Percentiles rank a stretch among this genome's conserved stretches.
Evolutionary conservation across 2,329 filamentous ascomycete species (phyloP).

Genomic region (Penicillium sp.): DNA sequence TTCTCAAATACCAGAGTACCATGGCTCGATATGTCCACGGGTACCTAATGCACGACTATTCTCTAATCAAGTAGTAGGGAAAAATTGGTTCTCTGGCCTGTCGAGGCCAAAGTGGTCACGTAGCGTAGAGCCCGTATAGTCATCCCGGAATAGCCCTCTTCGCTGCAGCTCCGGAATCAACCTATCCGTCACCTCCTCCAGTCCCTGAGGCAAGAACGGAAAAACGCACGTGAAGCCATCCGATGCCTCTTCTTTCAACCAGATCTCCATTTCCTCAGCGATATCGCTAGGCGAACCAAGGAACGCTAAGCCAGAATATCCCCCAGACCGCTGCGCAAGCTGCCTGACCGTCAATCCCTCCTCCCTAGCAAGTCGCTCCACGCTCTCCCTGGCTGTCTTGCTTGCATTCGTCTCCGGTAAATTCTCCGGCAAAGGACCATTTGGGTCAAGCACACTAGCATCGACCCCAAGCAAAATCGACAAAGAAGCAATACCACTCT

Average conservation of each 20-base stretch:
- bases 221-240: slow-evolving; percentile 56
- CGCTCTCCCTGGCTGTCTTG: slow-evolving; percentile 49
- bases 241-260: slow-evolving; percentile 50
- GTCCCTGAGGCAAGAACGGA: slow-evolving; percentile 52
- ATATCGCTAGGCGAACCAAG: slow-evolving; percentile 52
- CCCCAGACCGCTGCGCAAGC: slow-evolving; percentile 53
- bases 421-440: slow-evolving; percentile 50
- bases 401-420: slow-evolving; percentile 57
- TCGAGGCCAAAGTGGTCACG: slow-evolving; percentile 57
- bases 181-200: slow-evolving; percentile 50
- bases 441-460: slow-evolving; percentile 50
- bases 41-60: background rate
- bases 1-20: too few species aligned
- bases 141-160: slow-evolving; percentile 52
- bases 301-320: slow-evolving; percentile 53
- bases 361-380: slow-evolving; percentile 46
- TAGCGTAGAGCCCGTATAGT: slow-evolving; percentile 55
- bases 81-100: slow-evolving; percentile 47
- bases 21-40: too few species aligned
- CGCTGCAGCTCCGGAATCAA: slow-evolving; percentile 54
- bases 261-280: slow-evolving; percentile 51
- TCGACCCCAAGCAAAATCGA: slow-evolving; percentile 52
- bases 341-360: slow-evolving; percentile 54
- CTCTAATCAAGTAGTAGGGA: slow-evolving; percentile 11
- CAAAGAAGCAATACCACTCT: slow-evolving; percentile 55